Evolutionary conservation across 2,329 filamentous ascomycete species (phyloP).

Genomic region (Sporothrix schenckii): DNA sequence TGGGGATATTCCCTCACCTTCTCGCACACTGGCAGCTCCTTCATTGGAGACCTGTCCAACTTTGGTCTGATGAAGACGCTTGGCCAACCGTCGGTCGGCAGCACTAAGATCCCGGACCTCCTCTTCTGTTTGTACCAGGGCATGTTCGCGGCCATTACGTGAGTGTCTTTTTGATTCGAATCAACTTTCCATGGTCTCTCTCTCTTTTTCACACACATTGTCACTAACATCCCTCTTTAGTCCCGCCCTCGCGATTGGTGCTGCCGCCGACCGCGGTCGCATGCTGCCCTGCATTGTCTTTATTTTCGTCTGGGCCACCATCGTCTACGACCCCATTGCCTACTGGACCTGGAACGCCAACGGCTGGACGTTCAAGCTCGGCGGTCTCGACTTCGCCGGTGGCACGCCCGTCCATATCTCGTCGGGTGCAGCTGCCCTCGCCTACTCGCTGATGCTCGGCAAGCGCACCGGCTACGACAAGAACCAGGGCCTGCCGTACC

Average conservation of each 20-base stretch:
- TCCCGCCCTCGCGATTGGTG: conserved; percentile 43
- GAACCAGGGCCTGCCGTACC: conserved; percentile 79
- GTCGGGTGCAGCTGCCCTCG: conserved; percentile 79
- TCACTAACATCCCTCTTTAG: conserved; percentile 7
- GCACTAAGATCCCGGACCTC: conserved; percentile 73
- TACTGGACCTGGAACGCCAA: conserved; percentile 92
- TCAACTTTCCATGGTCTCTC: background rate
- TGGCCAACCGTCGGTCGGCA: conserved; percentile 73
- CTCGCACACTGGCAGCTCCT: conserved; percentile 75
- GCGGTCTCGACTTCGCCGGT: conserved; percentile 84
- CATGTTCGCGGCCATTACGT: conserved; percentile 90
- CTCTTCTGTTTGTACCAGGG: conserved; percentile 85
- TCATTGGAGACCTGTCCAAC: conserved; percentile 78
- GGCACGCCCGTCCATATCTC: conserved; percentile 89
- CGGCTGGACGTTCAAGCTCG: conserved; percentile 79
- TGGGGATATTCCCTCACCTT: conserved; percentile 90
- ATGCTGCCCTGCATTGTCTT: conserved; percentile 88
- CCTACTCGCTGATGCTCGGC: conserved; percentile 89
- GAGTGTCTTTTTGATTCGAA: conserved; percentile 45
- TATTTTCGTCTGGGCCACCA: conserved; percentile 89
- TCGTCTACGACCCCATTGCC: conserved; percentile 90
- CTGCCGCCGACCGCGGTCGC: conserved; percentile 81
- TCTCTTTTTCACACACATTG: background rate
- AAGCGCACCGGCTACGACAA: conserved; percentile 83
- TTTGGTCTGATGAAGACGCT: conserved; percentile 80